phyloP scores from a whole-genome alignment of 1,139 yeast genomes.

The Magnusiomyces ingens region DNA sequence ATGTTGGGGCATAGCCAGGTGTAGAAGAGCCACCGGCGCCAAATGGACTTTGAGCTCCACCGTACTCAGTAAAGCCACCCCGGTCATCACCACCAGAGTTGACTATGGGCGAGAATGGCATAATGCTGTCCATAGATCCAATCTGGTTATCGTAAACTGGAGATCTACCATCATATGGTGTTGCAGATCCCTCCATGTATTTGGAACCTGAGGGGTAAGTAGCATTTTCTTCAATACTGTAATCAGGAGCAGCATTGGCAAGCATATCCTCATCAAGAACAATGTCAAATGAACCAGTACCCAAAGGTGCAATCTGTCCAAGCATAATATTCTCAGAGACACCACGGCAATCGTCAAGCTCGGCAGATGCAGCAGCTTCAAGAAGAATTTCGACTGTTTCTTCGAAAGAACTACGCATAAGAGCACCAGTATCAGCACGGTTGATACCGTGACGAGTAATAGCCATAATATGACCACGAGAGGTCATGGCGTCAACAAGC shows the following conservation, averaged over 20 bases:
- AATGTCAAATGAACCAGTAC: conserved; percentile 97
- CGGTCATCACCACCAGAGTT: conserved; percentile 78
- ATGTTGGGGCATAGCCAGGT: conserved; percentile 57
- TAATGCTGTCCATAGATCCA: conserved; percentile 68
- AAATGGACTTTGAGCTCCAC: conserved; percentile 48
- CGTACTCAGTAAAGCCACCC: conserved; percentile 93
- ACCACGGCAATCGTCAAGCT: conserved; percentile 96
- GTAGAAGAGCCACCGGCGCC: conserved; percentile 42
- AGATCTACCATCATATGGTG: conserved; percentile 82
- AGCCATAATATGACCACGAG: conserved; percentile 97
- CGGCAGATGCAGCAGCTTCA: conserved; percentile 98
- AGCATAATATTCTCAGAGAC: conserved; percentile 96
- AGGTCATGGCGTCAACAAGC: conserved; percentile 96
- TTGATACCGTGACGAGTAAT: conserved; percentile 99
- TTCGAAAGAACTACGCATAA: conserved; percentile 99
- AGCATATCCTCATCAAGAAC: conserved; percentile 89
- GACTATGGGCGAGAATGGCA: conserved; percentile 80
- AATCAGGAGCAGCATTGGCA: conserved; percentile 54
- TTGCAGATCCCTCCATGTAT: conserved; percentile 71
- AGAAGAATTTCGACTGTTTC: conserved; percentile 96
- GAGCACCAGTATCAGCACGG: conserved; percentile 96
- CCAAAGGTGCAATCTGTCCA: conserved; percentile 98
- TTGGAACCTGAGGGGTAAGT: conserved; percentile 2
- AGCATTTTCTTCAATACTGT: conserved; percentile 24
- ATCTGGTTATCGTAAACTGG: conserved; percentile 62